Percentiles rank a stretch among this genome's conserved stretches.
These are phyloP conservation scores for Chaetomium sp. DNA, from an alignment of 2,329 filamentous ascomycete genomes.

Conservation along the genomic window DNA sequence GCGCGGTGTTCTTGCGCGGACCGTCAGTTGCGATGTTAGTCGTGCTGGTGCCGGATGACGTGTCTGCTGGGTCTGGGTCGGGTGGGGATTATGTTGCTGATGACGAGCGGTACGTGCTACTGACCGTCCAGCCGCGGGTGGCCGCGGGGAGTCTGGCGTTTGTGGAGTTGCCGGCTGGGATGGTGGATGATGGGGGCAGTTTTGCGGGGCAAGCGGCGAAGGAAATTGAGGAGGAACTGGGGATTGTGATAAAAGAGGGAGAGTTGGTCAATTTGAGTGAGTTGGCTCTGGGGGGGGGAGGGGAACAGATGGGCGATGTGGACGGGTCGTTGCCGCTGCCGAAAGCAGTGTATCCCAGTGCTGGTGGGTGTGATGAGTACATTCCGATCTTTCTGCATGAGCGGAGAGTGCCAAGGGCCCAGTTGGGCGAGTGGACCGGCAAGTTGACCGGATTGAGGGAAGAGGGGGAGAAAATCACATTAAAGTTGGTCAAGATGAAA, in stretches of 20 bases:
- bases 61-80: constrained; percentile 1
- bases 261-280: constrained; percentile 48
- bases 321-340: constrained; percentile 27
- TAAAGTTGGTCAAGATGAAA: constrained; percentile 51
- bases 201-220: constrained; percentile 53
- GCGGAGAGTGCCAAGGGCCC: constrained; percentile 41
- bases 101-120: constrained; percentile 48
- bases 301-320: constrained; percentile 16
- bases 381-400: constrained; percentile 54
- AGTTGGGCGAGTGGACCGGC: constrained; percentile 50
- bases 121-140: constrained; percentile 55
- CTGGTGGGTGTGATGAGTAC: constrained; percentile 55
- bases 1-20: constrained; percentile 50
- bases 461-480: constrained; percentile 55
- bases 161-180: constrained; percentile 54
- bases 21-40: constrained; percentile 56
- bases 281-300: constrained; percentile 28
- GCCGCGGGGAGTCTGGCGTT: constrained; percentile 50
- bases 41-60: constrained; percentile 48
- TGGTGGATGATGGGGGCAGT: constrained; percentile 51
- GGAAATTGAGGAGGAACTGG: constrained; percentile 57
- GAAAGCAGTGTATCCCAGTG: constrained; percentile 49
- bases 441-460: constrained; percentile 51
- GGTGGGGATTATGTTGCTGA: constrained; percentile 19
- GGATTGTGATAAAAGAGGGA: constrained; percentile 42